Percentiles rank a stretch among this genome's conserved stretches.
phyloP scores from a whole-genome alignment of 2,329 filamentous ascomycete species.

The Albifimbria verrucaria region DNA sequence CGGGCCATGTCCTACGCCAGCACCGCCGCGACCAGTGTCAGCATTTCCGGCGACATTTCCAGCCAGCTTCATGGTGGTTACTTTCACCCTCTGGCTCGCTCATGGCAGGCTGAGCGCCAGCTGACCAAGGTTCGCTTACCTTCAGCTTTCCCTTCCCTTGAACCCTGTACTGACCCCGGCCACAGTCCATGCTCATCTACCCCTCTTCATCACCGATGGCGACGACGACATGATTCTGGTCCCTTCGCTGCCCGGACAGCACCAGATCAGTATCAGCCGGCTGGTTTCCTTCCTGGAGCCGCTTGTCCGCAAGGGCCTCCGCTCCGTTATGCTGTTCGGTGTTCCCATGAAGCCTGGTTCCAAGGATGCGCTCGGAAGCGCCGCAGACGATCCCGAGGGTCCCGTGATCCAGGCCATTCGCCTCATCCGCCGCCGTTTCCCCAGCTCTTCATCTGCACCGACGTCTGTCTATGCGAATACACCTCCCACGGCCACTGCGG shows the following conservation, averaged over 20 bases:
- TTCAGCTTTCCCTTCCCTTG: background rate
- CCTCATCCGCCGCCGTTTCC: conserved; percentile 79
- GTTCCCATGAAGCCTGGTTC: conserved; percentile 77
- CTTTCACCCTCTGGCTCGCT: conserved; percentile 72
- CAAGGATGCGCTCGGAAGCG: conserved; percentile 89
- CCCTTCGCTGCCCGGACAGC: conserved; percentile 85
- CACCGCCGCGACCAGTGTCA: conserved; percentile 65
- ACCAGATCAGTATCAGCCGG: conserved; percentile 83
- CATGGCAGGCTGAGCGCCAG: conserved; percentile 82
- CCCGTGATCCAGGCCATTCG: conserved; percentile 87
- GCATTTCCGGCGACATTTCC: conserved; percentile 71
- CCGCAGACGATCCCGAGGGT: conserved; percentile 88
- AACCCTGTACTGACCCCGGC: background rate
- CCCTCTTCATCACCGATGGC: conserved; percentile 95
- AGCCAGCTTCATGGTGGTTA: conserved; percentile 83
- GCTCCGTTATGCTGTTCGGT: conserved; percentile 92
- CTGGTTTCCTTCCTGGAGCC: conserved; percentile 81
- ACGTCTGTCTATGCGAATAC: conserved; percentile 98
- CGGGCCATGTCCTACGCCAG: conserved; percentile 64
- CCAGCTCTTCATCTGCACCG: conserved; percentile 87
- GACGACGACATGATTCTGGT: conserved; percentile 90
- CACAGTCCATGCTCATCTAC: conserved; percentile 95
- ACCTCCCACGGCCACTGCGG: conserved; percentile 97
- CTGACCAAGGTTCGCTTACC: conserved; percentile 69
- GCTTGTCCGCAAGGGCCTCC: conserved; percentile 83